A percentile compares a stretch with the other conserved stretches of the same genome.
Evolutionary conservation across 805 yeast genomes (phyloP).

Genomic region (Saccharomycopsis malanga): DNA sequence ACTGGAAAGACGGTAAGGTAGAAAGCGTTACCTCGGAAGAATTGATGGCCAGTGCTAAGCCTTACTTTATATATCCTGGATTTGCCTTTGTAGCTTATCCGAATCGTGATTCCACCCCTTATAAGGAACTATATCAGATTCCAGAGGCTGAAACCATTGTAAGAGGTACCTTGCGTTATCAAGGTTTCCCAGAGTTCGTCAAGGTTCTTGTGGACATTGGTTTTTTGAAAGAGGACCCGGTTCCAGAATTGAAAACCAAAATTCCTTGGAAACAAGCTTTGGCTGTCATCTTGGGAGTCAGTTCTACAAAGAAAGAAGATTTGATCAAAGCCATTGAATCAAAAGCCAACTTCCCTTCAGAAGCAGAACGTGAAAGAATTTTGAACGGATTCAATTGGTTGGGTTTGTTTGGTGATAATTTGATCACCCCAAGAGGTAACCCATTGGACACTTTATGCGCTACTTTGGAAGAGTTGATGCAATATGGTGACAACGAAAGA

Average conservation of each 20-base stretch:
- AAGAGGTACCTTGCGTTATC: constrained; percentile 96
- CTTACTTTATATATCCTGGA: constrained; percentile 94
- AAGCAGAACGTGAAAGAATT: constrained; percentile 79
- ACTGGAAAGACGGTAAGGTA: constrained; percentile 78
- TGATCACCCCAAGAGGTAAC: constrained; percentile 83
- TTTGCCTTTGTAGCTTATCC: constrained; percentile 93
- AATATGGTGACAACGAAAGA: constrained; percentile 91
- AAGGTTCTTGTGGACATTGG: constrained; percentile 93
- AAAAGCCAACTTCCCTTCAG: constrained; percentile 74
- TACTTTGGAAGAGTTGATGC: constrained; percentile 91
- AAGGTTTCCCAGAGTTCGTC: constrained; percentile 97
- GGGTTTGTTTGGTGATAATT: constrained; percentile 74
- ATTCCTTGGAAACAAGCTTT: constrained; percentile 87
- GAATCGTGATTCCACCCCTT: constrained; percentile 94
- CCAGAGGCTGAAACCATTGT: constrained; percentile 97
- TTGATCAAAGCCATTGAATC: constrained; percentile 67
- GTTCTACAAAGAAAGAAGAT: constrained; percentile 63
- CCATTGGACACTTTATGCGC: constrained; percentile 96
- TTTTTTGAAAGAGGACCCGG: constrained; percentile 72
- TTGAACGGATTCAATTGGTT: constrained; percentile 88
- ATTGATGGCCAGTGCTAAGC: constrained; percentile 90
- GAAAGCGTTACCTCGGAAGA: constrained; percentile 80
- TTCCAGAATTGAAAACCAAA: constrained; percentile 48
- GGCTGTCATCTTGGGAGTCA: constrained; percentile 65
- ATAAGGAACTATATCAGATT: constrained; percentile 83